Evolutionary conservation across 345 rosid species (phyloP).

Genomic region (Microthlaspi erraticum): DNA sequence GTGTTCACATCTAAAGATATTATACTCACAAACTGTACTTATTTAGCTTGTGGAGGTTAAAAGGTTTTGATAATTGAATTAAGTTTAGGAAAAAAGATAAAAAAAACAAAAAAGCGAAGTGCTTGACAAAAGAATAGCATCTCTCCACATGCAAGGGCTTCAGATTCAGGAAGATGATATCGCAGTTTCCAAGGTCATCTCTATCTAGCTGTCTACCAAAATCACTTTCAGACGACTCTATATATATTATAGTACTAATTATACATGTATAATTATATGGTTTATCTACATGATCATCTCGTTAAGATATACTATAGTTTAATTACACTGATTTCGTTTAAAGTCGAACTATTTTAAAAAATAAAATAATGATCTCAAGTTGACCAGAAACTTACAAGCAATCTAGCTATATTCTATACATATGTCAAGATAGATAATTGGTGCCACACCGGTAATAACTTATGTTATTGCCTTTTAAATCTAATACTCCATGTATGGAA

Average conservation of each 20-base stretch:
- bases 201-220: conserved; percentile 36
- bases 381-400: conserved; percentile 8
- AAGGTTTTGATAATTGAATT: conserved; percentile 12
- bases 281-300: conserved; percentile 18
- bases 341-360: not conserved
- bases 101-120: conserved; percentile 21
- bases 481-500: not conserved
- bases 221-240: conserved; percentile 17
- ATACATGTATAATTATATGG: not conserved
- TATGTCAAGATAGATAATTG: conserved; percentile 28
- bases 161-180: conserved; percentile 40
- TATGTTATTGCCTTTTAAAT: not conserved
- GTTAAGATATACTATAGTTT: conserved; percentile 3
- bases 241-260: conserved; percentile 12
- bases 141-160: conserved; percentile 43
- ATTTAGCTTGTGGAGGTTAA: conserved; percentile 28
- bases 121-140: conserved; percentile 45
- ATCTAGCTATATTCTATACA: too few species aligned
- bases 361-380: conserved; percentile 8
- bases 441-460: not conserved
- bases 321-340: conserved; percentile 1
- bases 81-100: not conserved
- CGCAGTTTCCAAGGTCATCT: conserved; percentile 41
- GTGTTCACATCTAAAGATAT: conserved; percentile 34
- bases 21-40: conserved; percentile 2